These are phyloP conservation scores for Plantago elongata DNA, from an alignment of 257 asterid genomes.

Conservation along the genomic window DNA sequence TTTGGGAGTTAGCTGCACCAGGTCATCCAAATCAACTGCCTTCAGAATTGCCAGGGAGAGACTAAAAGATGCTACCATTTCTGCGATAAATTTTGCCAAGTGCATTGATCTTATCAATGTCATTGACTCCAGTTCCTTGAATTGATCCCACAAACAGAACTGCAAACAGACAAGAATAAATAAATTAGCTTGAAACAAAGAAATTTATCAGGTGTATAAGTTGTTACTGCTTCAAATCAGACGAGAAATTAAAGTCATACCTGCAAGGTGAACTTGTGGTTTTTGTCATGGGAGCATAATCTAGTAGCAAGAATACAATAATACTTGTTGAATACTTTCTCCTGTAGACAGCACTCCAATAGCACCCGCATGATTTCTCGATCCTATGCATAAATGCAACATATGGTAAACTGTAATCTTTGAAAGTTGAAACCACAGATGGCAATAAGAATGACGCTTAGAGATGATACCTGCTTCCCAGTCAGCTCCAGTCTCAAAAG, in stretches of 20 bases:
- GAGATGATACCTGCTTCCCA: conserved; percentile 70
- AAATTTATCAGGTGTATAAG: neutral
- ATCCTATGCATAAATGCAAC: conserved; percentile 43
- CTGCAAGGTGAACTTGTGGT: conserved; percentile 93
- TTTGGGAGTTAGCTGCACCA: conserved; percentile 48
- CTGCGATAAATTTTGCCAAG: conserved; percentile 73
- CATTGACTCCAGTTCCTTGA: conserved; percentile 84
- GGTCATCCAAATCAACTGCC: conserved; percentile 60
- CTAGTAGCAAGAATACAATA: conserved; percentile 81
- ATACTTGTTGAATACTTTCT: conserved; percentile 83
- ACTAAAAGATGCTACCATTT: conserved; percentile 67
- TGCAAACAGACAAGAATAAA: conserved; percentile 23
- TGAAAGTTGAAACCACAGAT: neutral
- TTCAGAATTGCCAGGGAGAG: conserved; percentile 72
- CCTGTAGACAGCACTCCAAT: conserved; percentile 92
- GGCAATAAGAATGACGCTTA: conserved; percentile 7
- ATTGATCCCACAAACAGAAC: conserved; percentile 96
- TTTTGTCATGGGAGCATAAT: conserved; percentile 81
- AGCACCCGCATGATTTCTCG: conserved; percentile 93
- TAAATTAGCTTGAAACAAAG: neutral
- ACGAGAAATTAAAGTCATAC: conserved; percentile 30
- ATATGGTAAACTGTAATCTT: conserved; percentile 14
- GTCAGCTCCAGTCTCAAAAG: conserved; percentile 76
- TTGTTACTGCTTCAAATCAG: neutral
- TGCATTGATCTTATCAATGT: conserved; percentile 76